Evolutionary conservation across 2,329 filamentous ascomycete genomes (phyloP).

Genomic region (Beauveria asiatica): DNA sequence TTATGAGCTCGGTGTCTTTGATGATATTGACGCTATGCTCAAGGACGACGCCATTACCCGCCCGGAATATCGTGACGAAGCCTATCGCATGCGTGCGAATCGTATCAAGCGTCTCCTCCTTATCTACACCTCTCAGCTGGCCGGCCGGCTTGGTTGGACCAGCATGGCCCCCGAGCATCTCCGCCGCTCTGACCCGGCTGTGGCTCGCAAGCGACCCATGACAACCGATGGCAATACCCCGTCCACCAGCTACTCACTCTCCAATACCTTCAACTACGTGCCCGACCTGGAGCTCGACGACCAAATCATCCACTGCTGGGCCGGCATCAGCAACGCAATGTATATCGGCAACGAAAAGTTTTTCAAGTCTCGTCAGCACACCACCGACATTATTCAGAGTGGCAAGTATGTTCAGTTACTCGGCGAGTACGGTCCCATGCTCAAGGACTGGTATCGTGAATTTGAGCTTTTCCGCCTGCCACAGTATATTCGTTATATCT

Average conservation of each 20-base stretch:
- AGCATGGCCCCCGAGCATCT: slow-evolving; percentile 78
- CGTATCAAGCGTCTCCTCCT: slow-evolving; percentile 80
- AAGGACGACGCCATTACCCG: slow-evolving; percentile 50
- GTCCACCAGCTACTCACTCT: slow-evolving; percentile 49
- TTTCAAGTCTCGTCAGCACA: slow-evolving; percentile 80
- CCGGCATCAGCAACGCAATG: slow-evolving; percentile 87
- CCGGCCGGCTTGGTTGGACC: slow-evolving; percentile 82
- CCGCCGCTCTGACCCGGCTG: slow-evolving; percentile 48
- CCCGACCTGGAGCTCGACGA: slow-evolving; percentile 59
- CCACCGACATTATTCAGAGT: slow-evolving; percentile 78
- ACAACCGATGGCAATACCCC: slow-evolving; percentile 51
- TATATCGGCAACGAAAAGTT: slow-evolving; percentile 81
- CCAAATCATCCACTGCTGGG: slow-evolving; percentile 79
- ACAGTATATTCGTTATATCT: slow-evolving; percentile 60
- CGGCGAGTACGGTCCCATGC: slow-evolving; percentile 69
- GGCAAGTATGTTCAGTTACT: slow-evolving; percentile 77
- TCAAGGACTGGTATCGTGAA: slow-evolving; percentile 70
- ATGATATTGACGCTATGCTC: slow-evolving; percentile 69
- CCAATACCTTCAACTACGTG: slow-evolving; percentile 56
- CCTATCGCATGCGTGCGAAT: slow-evolving; percentile 66
- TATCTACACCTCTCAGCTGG: slow-evolving; percentile 90
- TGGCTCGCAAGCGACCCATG: slow-evolving; percentile 40
- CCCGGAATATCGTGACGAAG: slow-evolving; percentile 64
- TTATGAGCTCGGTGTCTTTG: slow-evolving; percentile 92
- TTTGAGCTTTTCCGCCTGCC: slow-evolving; percentile 71